Conservation (phyloP, 192 early-diverging fungal genomes). For the Coemansia reversa region DNA sequence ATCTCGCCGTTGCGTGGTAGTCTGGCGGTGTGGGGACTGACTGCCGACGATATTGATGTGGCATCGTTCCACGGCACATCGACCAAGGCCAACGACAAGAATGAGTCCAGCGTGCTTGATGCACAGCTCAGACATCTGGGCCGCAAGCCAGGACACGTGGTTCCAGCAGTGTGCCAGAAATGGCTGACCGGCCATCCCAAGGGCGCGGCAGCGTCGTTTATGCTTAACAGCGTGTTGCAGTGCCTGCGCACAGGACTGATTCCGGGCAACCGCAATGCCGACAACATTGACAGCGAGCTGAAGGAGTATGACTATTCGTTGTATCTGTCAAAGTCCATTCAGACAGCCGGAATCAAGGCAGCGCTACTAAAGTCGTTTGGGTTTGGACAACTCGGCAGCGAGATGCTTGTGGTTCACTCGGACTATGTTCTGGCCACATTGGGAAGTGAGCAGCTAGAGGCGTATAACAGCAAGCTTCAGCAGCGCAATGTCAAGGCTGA, state of each 20-base stretch:
- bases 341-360: constrained; percentile 64
- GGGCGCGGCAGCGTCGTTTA: constrained; percentile 88
- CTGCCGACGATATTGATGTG: constrained; percentile 83
- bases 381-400: constrained; percentile 67
- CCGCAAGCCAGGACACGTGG: constrained; percentile 73
- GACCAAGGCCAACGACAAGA: constrained; percentile 91
- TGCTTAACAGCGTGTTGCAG: constrained; percentile 87
- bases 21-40: constrained; percentile 78
- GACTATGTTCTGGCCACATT: constrained; percentile 59
- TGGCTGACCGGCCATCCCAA: constrained; percentile 88
- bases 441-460: not conserved
- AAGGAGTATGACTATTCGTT: constrained; percentile 74
- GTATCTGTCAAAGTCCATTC: constrained; percentile 64
- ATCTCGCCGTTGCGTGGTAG: constrained; percentile 84
- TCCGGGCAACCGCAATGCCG: constrained; percentile 82
- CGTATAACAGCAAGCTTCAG: constrained; percentile 10
- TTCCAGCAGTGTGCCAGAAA: constrained; percentile 82
- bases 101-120: constrained; percentile 83
- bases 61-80: constrained; percentile 92
- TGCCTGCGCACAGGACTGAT: constrained; percentile 76
- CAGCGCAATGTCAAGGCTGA: not conserved
- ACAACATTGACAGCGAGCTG: constrained; percentile 55
- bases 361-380: constrained; percentile 66
- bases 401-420: constrained; percentile 61
- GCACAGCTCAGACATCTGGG: constrained; percentile 58